Evolutionary conservation across 2,329 filamentous ascomycete genomes (phyloP).

Genomic region (Penicillium sp.): DNA sequence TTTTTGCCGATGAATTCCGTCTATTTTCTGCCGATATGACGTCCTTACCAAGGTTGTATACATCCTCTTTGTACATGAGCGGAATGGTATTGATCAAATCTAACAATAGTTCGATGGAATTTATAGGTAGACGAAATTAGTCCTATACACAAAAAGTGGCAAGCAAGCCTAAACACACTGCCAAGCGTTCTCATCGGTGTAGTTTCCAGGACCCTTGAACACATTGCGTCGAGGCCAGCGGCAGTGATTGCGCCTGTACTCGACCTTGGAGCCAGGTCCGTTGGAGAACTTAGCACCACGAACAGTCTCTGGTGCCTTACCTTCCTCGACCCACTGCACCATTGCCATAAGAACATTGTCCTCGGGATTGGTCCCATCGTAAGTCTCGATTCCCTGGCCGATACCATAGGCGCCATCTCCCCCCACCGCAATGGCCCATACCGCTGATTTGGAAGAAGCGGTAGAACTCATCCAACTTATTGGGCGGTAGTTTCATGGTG

Average conservation of each 20-base stretch:
- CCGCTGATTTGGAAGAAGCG: slow-evolving; percentile 57
- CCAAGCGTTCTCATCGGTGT: slow-evolving; percentile 38
- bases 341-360: slow-evolving; percentile 53
- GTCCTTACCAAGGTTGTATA: background rate
- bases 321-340: slow-evolving; percentile 52
- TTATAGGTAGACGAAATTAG: no score
- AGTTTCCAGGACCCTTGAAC: slow-evolving; percentile 33
- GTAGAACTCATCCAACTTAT: slow-evolving; percentile 43
- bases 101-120: background rate
- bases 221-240: slow-evolving; percentile 38
- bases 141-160: background rate
- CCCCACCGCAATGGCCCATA: slow-evolving; percentile 52
- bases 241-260: slow-evolving; percentile 51
- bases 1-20: slow-evolving; percentile 6
- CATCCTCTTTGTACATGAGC: background rate
- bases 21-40: slow-evolving; percentile 15
- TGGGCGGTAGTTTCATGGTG: slow-evolving; percentile 36
- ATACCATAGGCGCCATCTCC: slow-evolving; percentile 48
- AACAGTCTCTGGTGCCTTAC: slow-evolving; percentile 40
- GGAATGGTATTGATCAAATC: no score
- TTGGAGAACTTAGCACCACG: slow-evolving; percentile 49
- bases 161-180: slow-evolving; percentile 27
- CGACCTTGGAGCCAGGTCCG: slow-evolving; percentile 39
- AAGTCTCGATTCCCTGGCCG: slow-evolving; percentile 31
- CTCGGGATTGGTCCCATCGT: slow-evolving; percentile 30